Percentiles rank a stretch among this genome's conserved stretches.
Evolutionary conservation across 2,329 filamentous ascomycete genomes (phyloP).

Genomic region (Orbilia quercus): DNA sequence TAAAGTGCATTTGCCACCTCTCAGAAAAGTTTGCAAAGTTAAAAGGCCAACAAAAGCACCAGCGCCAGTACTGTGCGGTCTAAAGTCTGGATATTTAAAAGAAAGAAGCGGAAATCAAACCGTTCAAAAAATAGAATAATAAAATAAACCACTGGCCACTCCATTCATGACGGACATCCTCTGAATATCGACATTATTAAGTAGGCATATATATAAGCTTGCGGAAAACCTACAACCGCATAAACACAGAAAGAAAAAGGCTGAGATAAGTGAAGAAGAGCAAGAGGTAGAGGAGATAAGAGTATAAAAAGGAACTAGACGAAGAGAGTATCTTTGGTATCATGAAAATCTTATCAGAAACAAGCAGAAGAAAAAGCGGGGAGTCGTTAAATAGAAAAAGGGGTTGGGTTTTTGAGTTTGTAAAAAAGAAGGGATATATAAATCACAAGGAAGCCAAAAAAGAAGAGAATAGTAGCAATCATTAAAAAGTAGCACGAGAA

Average conservation of each 20-base stretch:
- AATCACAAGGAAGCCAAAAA: slow-evolving; percentile 13
- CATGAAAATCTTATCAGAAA: slow-evolving; percentile 53
- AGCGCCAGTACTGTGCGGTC: slow-evolving; percentile 9
- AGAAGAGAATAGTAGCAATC: slow-evolving; percentile 7
- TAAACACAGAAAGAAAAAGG: slow-evolving; percentile 3
- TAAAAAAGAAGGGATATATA: slow-evolving; percentile 11
- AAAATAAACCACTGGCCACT: not conserved
- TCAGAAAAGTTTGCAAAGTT: not conserved
- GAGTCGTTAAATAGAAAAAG: slow-evolving; percentile 1
- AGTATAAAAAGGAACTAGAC: slow-evolving; percentile 3
- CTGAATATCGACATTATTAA: slow-evolving; percentile 7
- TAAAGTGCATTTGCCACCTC: not conserved
- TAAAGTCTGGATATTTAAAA: slow-evolving; percentile 5
- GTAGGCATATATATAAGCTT: slow-evolving; percentile 1
- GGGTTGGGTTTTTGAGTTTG: too few species aligned
- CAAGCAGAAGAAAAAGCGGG: slow-evolving; percentile 14
- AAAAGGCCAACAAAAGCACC: not conserved
- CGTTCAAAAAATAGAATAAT: not conserved
- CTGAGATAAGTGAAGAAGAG: not conserved
- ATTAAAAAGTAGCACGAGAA: slow-evolving; percentile 8
- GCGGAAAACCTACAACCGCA: slow-evolving; percentile 1
- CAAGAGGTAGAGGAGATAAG: slow-evolving; percentile 6
- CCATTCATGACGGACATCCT: slow-evolving; percentile 1
- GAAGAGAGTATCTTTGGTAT: slow-evolving; percentile 55
- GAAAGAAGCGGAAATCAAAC: too few species aligned